These are phyloP conservation scores for Sclerotinia nivalis DNA, from an alignment of 2,329 filamentous ascomycete genomes.

Conservation along the genomic window DNA sequence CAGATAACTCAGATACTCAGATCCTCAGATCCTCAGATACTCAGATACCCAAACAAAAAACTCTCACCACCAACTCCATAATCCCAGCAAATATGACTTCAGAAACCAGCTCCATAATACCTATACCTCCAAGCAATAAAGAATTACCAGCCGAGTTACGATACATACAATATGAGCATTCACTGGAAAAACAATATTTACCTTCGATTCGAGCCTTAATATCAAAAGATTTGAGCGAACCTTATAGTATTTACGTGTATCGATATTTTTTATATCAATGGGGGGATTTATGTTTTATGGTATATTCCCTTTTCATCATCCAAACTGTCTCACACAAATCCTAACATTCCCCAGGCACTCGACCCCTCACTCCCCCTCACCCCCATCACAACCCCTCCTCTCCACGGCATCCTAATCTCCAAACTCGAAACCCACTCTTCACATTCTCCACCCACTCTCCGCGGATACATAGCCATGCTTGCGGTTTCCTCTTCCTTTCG, in stretches of 20 bases:
- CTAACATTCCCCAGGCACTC: constrained; percentile 50
- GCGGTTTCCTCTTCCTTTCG: constrained; percentile 81
- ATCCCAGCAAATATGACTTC: constrained; percentile 25
- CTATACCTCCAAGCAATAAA: not conserved
- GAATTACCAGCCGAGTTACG: constrained; percentile 50
- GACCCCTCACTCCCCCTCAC: constrained; percentile 46
- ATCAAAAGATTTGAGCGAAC: constrained; percentile 93
- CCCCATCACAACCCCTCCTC: constrained; percentile 50
- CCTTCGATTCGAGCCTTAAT: constrained; percentile 89
- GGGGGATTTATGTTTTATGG: constrained; percentile 96
- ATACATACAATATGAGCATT: constrained; percentile 64
- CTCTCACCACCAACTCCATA: not conserved
- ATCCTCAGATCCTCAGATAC: not conserved
- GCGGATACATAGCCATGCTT: constrained; percentile 98
- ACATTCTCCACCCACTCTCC: constrained; percentile 70
- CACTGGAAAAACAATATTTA: constrained; percentile 65
- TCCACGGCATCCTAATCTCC: constrained; percentile 90
- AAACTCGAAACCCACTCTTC: constrained; percentile 90
- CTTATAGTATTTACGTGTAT: constrained; percentile 99
- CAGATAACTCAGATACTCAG: not conserved
- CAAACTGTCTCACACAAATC: not conserved
- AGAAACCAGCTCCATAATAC: not conserved
- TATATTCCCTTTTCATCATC: constrained; percentile 42
- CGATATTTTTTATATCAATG: constrained; percentile 98
- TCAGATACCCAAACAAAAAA: not conserved